Conservation (phyloP, 257 asterid genomes). For the Przewalskia tangutica region DNA sequence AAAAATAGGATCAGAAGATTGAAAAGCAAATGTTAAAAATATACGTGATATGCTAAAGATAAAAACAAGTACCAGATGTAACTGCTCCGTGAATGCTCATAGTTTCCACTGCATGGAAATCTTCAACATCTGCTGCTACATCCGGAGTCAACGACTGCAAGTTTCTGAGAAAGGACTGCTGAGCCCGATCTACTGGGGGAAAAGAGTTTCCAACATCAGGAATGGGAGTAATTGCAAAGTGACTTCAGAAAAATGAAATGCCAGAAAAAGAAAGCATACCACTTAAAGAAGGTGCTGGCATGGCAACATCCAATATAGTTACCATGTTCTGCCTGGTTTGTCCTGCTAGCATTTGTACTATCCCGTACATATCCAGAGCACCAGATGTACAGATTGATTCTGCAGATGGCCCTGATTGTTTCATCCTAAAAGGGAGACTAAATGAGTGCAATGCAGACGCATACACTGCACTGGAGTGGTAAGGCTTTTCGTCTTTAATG, state of each 20-base stretch:
- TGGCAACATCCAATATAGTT: conserved; percentile 51
- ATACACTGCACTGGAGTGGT: conserved; percentile 84
- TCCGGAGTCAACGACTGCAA: conserved; percentile 71
- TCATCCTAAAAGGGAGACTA: conserved; percentile 82
- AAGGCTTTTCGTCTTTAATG: conserved; percentile 56
- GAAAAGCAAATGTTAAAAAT: too few relatives aligned
- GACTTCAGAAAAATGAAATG: neutral
- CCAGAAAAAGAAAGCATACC: conserved; percentile 28
- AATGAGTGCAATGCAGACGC: conserved; percentile 86
- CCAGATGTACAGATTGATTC: conserved; percentile 45
- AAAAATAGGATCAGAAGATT: neutral
- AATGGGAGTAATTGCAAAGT: neutral
- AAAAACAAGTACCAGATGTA: conserved; percentile 47
- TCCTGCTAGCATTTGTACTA: conserved; percentile 59
- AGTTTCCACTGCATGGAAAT: conserved; percentile 62
- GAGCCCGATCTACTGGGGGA: conserved; percentile 27
- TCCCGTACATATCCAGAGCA: conserved; percentile 50
- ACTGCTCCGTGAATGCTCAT: conserved; percentile 67
- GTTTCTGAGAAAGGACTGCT: conserved; percentile 36
- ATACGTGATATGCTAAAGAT: neutral
- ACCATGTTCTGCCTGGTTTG: conserved; percentile 73
- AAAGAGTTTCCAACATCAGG: conserved; percentile 6
- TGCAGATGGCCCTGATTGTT: conserved; percentile 57
- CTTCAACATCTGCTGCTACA: conserved; percentile 50
- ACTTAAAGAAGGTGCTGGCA: conserved; percentile 67